These are phyloP conservation scores for Mycena alexandri DNA, from an alignment of 768 basidiomycete genomes.

Conservation along the genomic window DNA sequence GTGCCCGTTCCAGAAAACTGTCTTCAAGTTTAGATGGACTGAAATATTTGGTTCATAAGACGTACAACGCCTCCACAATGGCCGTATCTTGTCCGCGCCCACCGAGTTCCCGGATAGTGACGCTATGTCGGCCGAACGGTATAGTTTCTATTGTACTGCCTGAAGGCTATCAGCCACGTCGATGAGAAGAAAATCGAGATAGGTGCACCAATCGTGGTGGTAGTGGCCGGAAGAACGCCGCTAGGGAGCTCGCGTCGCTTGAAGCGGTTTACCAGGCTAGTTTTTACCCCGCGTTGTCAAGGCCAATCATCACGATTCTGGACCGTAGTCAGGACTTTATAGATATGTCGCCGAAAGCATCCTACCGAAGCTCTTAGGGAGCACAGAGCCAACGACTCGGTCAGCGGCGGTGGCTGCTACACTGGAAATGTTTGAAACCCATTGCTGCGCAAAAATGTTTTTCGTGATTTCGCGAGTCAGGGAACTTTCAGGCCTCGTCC, in stretches of 20 bases:
- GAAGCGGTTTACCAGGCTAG: constrained; percentile 17
- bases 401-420: too few relatives aligned
- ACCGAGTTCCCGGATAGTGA: constrained; percentile 12
- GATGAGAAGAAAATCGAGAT: neutral
- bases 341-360: neutral
- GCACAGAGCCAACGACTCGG: neutral
- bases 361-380: neutral
- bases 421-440: too few relatives aligned
- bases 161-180: neutral
- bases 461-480: neutral
- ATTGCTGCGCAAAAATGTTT: too few relatives aligned
- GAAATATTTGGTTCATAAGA: neutral
- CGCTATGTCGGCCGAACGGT: neutral
- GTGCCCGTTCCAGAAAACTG: constrained; percentile 15
- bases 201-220: constrained; percentile 8
- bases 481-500: neutral
- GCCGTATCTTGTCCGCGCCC: constrained; percentile 5
- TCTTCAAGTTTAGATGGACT: neutral
- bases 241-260: neutral
- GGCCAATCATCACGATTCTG: constrained; percentile 8
- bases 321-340: neutral
- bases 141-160: neutral
- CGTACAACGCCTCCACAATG: constrained; percentile 1
- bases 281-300: constrained; percentile 19
- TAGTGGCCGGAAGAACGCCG: neutral